phyloP scores from a whole-genome alignment of 208 protist genomes.

The Trypanosoma avium region DNA sequence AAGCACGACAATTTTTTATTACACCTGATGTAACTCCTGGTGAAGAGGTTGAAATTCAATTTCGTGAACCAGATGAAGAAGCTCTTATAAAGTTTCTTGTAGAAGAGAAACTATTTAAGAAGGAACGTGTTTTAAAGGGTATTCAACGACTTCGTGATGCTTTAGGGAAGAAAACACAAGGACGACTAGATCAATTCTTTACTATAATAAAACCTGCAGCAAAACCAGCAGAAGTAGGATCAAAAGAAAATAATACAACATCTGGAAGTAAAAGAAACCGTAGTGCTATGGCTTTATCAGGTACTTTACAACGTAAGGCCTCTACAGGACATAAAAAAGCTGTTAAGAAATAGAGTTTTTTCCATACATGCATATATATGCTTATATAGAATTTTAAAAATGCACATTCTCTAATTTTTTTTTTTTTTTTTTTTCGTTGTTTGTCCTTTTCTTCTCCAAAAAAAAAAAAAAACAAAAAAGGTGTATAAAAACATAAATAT shows the following conservation, averaged over 20 bases:
- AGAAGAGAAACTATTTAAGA: slow-evolving; percentile 97
- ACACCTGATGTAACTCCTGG: slow-evolving; percentile 86
- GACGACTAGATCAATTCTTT: slow-evolving; percentile 91
- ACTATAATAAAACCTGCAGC: slow-evolving; percentile 37
- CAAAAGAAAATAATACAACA: too few species aligned
- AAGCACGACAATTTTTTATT: slow-evolving; percentile 93
- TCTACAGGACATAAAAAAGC: slow-evolving; percentile 74
- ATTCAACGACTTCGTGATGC: slow-evolving; percentile 76
- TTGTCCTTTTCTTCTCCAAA: neutral
- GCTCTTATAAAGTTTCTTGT: slow-evolving; percentile 97
- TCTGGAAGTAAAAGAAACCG: slow-evolving; percentile 53
- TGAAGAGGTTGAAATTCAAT: slow-evolving; percentile 89
- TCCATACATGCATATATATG: slow-evolving; percentile 8
- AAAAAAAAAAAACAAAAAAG: neutral
- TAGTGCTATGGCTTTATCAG: slow-evolving; percentile 46
- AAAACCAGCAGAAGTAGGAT: neutral
- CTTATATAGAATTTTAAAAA: slow-evolving; percentile 6
- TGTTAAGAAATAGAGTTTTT: slow-evolving; percentile 72
- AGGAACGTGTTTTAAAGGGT: slow-evolving; percentile 84
- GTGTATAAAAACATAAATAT: too few species aligned
- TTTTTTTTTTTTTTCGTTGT: slow-evolving; percentile 8
- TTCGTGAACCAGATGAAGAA: slow-evolving; percentile 96
- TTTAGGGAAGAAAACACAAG: slow-evolving; percentile 79
- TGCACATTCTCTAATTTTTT: neutral
- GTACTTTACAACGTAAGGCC: slow-evolving; percentile 61